Evolutionary conservation across 371 early-diverging fungal species (phyloP).

Genomic region (Gilbertella persicaria): DNA sequence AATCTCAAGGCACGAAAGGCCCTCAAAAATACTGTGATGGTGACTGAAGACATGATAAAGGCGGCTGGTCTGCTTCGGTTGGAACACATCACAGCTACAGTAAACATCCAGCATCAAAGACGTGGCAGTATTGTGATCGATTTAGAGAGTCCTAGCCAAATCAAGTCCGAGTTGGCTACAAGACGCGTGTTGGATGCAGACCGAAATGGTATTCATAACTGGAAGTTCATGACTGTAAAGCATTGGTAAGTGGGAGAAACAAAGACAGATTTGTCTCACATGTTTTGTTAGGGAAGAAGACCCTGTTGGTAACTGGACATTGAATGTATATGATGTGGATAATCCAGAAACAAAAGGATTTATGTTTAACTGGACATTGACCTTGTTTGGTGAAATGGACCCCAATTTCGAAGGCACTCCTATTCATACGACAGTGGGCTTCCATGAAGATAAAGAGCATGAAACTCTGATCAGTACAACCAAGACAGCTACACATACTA

Average conservation of each 20-base stretch:
- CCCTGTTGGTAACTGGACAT: conserved; percentile 81
- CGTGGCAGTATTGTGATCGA: conserved; percentile 83
- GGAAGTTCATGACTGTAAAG: conserved; percentile 96
- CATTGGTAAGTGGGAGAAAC: conserved; percentile 77
- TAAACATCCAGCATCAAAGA: conserved; percentile 75
- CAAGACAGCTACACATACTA: background rate
- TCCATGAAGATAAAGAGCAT: conserved; percentile 20
- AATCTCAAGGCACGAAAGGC: conserved; percentile 29
- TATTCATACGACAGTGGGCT: conserved; percentile 13
- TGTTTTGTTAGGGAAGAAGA: conserved; percentile 68
- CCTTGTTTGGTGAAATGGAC: conserved; percentile 66
- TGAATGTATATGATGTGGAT: conserved; percentile 63
- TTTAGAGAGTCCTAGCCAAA: conserved; percentile 71
- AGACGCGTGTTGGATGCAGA: conserved; percentile 66
- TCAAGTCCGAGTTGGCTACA: conserved; percentile 70
- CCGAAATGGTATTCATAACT: conserved; percentile 76
- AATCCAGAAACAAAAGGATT: conserved; percentile 46
- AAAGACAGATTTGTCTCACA: background rate
- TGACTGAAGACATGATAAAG: conserved; percentile 53
- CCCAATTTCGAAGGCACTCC: conserved; percentile 35
- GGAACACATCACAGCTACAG: conserved; percentile 88
- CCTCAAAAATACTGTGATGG: conserved; percentile 39
- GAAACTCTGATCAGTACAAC: conserved; percentile 5
- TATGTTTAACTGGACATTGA: conserved; percentile 67
- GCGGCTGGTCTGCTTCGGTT: conserved; percentile 60